A percentile compares a stretch with the other conserved stretches of the same genome.
Evolutionary conservation across 1,139 yeast species (phyloP).

Genomic region (Diutina siamensis): DNA sequence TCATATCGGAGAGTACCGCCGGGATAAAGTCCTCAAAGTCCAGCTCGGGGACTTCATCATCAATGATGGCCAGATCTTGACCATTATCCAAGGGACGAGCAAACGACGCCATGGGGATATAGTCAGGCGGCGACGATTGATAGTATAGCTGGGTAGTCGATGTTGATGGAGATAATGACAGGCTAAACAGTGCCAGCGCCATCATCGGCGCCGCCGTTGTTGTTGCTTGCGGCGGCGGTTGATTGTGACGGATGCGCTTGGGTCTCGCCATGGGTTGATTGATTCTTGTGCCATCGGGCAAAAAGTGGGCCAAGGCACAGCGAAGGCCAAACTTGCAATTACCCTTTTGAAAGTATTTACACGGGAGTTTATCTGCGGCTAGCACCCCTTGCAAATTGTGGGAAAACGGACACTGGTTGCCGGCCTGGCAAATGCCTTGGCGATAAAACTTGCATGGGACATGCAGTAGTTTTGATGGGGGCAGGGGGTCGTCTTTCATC

Average conservation of each 20-base stretch:
- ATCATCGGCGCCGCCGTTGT: neutral
- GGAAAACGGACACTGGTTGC: conserved; percentile 81
- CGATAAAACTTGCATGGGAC: conserved; percentile 91
- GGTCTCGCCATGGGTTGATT: conserved; percentile 17
- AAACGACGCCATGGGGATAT: neutral
- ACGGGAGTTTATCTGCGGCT: conserved; percentile 58
- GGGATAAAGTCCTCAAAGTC: conserved; percentile 68
- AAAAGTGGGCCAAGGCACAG: conserved; percentile 85
- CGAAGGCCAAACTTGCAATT: conserved; percentile 88
- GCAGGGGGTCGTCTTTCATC: neutral
- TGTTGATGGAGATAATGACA: neutral
- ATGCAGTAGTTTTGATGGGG: conserved; percentile 47
- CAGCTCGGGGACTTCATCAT: neutral
- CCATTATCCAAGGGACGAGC: no score
- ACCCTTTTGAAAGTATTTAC: conserved; percentile 90
- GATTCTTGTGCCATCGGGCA: conserved; percentile 81
- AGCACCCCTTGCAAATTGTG: conserved; percentile 56
- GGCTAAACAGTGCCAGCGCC: neutral
- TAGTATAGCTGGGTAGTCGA: neutral
- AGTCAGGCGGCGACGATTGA: neutral
- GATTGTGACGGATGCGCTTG: neutral
- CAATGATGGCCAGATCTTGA: neutral
- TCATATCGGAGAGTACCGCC: conserved; percentile 54
- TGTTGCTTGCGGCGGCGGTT: no score
- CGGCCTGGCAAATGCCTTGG: conserved; percentile 94